Percentiles rank a stretch among this genome's conserved stretches.
Evolutionary conservation across 495 filamentous ascomycete genomes (phyloP).

Genomic region (Tuber indicum): DNA sequence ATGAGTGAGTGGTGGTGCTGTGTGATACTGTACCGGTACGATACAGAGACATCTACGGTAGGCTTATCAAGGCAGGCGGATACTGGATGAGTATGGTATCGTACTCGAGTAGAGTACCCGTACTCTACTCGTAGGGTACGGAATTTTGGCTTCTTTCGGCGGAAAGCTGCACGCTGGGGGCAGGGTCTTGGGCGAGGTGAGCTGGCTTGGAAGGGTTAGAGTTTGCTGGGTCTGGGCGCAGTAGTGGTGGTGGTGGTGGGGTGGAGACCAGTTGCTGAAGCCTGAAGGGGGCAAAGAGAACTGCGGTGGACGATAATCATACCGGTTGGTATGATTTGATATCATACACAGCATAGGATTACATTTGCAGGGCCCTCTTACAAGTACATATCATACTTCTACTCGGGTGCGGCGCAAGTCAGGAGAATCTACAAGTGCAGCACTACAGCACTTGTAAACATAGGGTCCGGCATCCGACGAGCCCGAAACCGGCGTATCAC

Average conservation of each 20-base stretch:
- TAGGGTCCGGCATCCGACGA: background rate
- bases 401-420: too few species aligned
- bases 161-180: background rate
- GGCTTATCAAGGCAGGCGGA: background rate
- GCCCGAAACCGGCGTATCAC: background rate
- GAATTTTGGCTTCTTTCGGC: background rate
- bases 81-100: background rate
- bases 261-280: background rate
- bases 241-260: too few species aligned
- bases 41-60: background rate
- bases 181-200: background rate
- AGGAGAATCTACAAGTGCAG: too few species aligned
- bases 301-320: too few species aligned
- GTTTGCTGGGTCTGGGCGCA: background rate
- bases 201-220: background rate
- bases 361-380: background rate
- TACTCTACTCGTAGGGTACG: background rate
- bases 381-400: too few species aligned
- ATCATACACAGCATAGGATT: background rate
- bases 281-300: background rate
- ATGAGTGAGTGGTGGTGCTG: background rate
- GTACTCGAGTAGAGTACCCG: too few species aligned
- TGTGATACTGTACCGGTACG: too few species aligned
- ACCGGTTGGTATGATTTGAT: too few species aligned
- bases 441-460: too few species aligned